These are phyloP conservation scores for Fusarium torulosum DNA, from an alignment of 2,329 filamentous ascomycete species.

Conservation along the genomic window DNA sequence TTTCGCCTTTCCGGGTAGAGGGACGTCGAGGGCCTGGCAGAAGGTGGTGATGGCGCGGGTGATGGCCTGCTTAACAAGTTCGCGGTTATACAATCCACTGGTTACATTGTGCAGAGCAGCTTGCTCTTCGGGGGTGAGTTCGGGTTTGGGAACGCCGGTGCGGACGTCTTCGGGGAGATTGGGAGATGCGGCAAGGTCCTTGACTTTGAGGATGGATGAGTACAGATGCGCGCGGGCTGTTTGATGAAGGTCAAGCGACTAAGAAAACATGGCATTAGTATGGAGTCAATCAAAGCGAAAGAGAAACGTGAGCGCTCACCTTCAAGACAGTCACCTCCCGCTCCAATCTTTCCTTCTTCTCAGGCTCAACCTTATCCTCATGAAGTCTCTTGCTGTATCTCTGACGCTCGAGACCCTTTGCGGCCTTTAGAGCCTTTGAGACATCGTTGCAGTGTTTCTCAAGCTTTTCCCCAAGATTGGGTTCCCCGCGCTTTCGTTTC, in stretches of 20 bases:
- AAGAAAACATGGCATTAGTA: neutral
- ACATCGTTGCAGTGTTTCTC: slow-evolving; percentile 70
- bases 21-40: slow-evolving; percentile 62
- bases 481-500: slow-evolving; percentile 68
- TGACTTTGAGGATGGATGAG: slow-evolving; percentile 66
- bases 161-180: slow-evolving; percentile 64
- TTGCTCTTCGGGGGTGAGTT: slow-evolving; percentile 65
- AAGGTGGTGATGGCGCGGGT: slow-evolving; percentile 63
- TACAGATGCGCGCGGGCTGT: slow-evolving; percentile 68
- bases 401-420: slow-evolving; percentile 83
- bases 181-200: slow-evolving; percentile 64
- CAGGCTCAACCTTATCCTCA: slow-evolving; percentile 59
- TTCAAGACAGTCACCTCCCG: slow-evolving; percentile 70
- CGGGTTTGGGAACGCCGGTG: slow-evolving; percentile 61
- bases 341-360: slow-evolving; percentile 71
- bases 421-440: slow-evolving; percentile 75
- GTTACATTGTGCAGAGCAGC: slow-evolving; percentile 69
- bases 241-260: slow-evolving; percentile 70
- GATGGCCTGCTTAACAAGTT: slow-evolving; percentile 63
- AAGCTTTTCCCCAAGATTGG: slow-evolving; percentile 63
- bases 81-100: slow-evolving; percentile 67
- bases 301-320: slow-evolving; percentile 49
- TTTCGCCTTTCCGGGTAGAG: slow-evolving; percentile 59
- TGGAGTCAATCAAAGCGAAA: neutral
- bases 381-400: slow-evolving; percentile 73